These are phyloP conservation scores for Borealophlyctis nickersoniae DNA, from an alignment of 192 early-diverging fungal species.

Conservation along the genomic window DNA sequence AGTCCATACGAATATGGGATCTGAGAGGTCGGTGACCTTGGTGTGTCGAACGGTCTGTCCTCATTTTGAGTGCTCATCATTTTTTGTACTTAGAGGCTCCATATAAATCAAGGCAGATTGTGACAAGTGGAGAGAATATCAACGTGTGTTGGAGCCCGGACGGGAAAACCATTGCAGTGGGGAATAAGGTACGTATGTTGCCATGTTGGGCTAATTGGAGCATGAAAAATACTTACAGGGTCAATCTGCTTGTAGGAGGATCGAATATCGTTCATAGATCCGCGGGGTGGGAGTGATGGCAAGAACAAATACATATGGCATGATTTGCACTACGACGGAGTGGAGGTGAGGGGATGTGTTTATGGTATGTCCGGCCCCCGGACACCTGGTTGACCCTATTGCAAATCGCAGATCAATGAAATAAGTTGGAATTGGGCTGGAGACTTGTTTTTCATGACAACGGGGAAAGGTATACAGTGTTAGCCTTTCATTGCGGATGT, in stretches of 20 bases:
- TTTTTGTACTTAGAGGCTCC: not conserved
- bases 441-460: conserved; percentile 72
- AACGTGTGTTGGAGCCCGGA: conserved; percentile 82
- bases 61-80: not conserved
- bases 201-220: too few relatives aligned
- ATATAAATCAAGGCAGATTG: conserved; percentile 50
- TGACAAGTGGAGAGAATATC: conserved; percentile 78
- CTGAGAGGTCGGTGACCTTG: conserved; percentile 53
- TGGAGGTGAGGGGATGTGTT: conserved; percentile 37
- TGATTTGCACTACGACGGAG: conserved; percentile 42
- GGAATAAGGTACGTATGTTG: conserved; percentile 69
- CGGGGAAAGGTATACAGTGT: conserved; percentile 56
- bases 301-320: conserved; percentile 43
- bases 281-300: conserved; percentile 40
- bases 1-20: conserved; percentile 79
- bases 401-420: conserved; percentile 75
- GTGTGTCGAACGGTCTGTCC: not conserved
- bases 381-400: too few relatives aligned
- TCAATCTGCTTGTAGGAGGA: conserved; percentile 71
- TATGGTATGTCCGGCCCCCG: too few relatives aligned
- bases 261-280: conserved; percentile 74
- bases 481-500: not conserved
- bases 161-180: conserved; percentile 73
- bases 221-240: too few relatives aligned
- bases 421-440: conserved; percentile 75